Evolutionary conservation across 1,139 yeast species (phyloP).

Genomic region (Yamadazyma oceani): DNA sequence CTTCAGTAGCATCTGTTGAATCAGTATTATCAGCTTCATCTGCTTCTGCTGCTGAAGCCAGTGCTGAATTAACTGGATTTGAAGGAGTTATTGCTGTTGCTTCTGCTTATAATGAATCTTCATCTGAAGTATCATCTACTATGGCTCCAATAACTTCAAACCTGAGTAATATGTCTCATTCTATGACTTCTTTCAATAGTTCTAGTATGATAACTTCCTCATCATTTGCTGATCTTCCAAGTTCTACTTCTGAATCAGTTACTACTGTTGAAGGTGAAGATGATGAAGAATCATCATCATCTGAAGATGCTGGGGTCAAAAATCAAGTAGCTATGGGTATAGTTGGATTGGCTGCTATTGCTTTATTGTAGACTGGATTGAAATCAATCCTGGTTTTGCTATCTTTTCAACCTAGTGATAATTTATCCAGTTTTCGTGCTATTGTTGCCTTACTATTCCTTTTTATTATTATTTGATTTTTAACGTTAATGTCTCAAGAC

Average conservation of each 20-base stretch:
- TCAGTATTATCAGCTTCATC: conserved; percentile 12
- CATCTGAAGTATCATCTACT: conserved; percentile 11
- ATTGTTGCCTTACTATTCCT: not conserved
- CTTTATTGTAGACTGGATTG: conserved; percentile 34
- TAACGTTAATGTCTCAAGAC: not conserved
- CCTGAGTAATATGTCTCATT: too few relatives aligned
- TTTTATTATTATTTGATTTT: not conserved
- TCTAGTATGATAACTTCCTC: conserved; percentile 11
- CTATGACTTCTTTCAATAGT: too few relatives aligned
- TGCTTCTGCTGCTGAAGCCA: conserved; percentile 13
- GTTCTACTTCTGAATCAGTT: conserved; percentile 16
- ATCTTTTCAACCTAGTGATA: conserved; percentile 1
- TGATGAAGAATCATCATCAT: conserved; percentile 9
- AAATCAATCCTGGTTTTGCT: not conserved
- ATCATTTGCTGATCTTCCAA: conserved; percentile 10
- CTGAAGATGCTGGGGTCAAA: conserved; percentile 34
- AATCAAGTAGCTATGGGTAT: conserved; percentile 37
- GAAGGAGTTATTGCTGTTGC: conserved; percentile 51
- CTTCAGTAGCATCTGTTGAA: conserved; percentile 20
- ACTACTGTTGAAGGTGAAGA: conserved; percentile 17
- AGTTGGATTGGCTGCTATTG: conserved; percentile 48
- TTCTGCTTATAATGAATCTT: conserved; percentile 25
- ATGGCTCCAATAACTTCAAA: conserved; percentile 8
- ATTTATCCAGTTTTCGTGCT: conserved; percentile 2
- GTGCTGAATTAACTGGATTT: conserved; percentile 38